These are phyloP conservation scores for Jaltomata sinuosa DNA, from an alignment of 257 asterid species.

Conservation along the genomic window DNA sequence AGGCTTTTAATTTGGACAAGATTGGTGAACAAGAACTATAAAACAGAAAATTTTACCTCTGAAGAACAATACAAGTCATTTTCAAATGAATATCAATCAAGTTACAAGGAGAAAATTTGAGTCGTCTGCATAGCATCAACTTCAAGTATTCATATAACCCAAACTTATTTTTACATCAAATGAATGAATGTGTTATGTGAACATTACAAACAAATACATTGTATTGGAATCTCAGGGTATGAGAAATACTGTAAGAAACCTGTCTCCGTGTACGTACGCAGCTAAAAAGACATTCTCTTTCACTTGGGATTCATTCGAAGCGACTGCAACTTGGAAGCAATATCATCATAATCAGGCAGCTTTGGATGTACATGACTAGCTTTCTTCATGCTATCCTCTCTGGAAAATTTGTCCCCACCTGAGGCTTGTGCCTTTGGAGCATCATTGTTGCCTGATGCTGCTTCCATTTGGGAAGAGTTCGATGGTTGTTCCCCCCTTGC, in stretches of 20 bases:
- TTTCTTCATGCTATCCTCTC: constrained; percentile 35
- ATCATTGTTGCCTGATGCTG: constrained; percentile 12
- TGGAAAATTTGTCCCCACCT: constrained; percentile 14
- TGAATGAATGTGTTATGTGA: not conserved
- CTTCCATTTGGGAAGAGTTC: constrained; percentile 14
- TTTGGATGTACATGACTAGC: constrained; percentile 92
- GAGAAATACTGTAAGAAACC: not conserved
- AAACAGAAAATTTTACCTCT: not conserved
- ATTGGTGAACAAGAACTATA: not conserved
- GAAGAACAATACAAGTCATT: not conserved
- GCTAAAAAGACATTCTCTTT: not conserved
- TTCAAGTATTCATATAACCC: not conserved
- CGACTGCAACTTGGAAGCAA: constrained; percentile 33
- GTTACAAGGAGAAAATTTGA: not conserved
- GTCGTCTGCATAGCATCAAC: not conserved
- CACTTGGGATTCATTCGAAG: constrained; percentile 34
- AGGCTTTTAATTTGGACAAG: not conserved
- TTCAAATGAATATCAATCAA: not conserved
- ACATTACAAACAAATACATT: not conserved
- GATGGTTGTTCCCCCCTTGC: constrained; percentile 19
- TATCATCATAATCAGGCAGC: constrained; percentile 73
- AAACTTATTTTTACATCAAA: not conserved
- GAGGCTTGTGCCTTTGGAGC: constrained; percentile 14
- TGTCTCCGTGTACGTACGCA: not conserved
- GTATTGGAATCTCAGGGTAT: not conserved